phyloP scores from a whole-genome alignment of 2,329 filamentous ascomycete species.

The Venturia asperata region DNA sequence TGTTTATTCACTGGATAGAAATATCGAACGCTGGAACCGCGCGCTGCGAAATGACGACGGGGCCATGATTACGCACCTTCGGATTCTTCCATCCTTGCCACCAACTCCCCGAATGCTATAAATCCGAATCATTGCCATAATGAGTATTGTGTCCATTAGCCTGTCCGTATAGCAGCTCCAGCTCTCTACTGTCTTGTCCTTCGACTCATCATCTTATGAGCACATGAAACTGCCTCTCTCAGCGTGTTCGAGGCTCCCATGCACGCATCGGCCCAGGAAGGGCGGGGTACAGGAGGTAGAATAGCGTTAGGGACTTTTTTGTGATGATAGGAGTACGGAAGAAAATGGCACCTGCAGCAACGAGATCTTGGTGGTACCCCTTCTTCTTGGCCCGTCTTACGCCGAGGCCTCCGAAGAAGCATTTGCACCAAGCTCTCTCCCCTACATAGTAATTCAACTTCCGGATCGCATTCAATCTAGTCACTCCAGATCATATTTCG shows the following conservation, averaged over 20 bases:
- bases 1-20: neutral
- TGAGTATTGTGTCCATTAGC: neutral
- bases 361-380: too few species aligned
- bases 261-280: neutral
- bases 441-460: too few species aligned
- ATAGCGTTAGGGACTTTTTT: too few species aligned
- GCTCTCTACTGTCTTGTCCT: neutral
- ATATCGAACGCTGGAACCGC: neutral
- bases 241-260: neutral
- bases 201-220: neutral
- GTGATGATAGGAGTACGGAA: too few species aligned
- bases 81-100: neutral
- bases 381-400: too few species aligned
- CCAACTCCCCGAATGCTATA: neutral
- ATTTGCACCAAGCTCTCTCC: too few species aligned
- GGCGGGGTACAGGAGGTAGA: too few species aligned
- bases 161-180: neutral
- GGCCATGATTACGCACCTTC: neutral
- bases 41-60: neutral
- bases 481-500: too few species aligned
- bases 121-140: neutral
- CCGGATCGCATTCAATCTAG: too few species aligned
- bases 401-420: too few species aligned
- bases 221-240: neutral
- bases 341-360: too few species aligned